Percentiles rank a stretch among this genome's conserved stretches.
phyloP scores from a whole-genome alignment of 768 basidiomycete genomes.

The Lentinula guzmanii region DNA sequence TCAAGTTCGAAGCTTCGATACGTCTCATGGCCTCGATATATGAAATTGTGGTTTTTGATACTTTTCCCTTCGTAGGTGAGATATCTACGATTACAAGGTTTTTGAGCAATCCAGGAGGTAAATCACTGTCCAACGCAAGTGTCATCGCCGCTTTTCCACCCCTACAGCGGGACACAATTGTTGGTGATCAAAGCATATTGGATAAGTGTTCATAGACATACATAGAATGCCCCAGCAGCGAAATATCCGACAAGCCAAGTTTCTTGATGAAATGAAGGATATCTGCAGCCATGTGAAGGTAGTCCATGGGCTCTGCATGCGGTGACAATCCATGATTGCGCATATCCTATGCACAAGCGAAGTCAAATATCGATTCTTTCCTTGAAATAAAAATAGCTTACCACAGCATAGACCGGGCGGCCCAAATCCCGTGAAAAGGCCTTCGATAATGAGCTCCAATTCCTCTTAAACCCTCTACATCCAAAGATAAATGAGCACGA shows the following conservation, averaged over 20 bases:
- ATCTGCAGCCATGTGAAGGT: slow-evolving; percentile 75
- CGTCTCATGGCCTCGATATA: slow-evolving; percentile 53
- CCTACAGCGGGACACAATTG: slow-evolving; percentile 21
- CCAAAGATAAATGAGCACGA: neutral
- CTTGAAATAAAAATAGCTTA: slow-evolving; percentile 19
- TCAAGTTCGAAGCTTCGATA: neutral
- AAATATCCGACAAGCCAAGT: slow-evolving; percentile 51
- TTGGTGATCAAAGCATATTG: neutral
- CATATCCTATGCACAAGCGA: slow-evolving; percentile 51
- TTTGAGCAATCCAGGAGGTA: slow-evolving; percentile 23
- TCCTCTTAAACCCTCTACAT: slow-evolving; percentile 78
- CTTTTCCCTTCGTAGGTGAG: slow-evolving; percentile 43
- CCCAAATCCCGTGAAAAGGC: slow-evolving; percentile 60
- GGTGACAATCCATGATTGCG: slow-evolving; percentile 86
- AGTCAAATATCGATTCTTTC: neutral
- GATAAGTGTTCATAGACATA: slow-evolving; percentile 26
- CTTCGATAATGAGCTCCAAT: slow-evolving; percentile 81
- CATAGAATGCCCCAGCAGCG: slow-evolving; percentile 90
- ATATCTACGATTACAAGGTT: slow-evolving; percentile 64
- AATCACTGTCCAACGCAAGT: slow-evolving; percentile 34
- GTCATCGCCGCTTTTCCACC: slow-evolving; percentile 66
- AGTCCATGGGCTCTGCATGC: slow-evolving; percentile 67
- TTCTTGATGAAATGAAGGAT: slow-evolving; percentile 59
- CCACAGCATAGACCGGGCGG: slow-evolving; percentile 74
- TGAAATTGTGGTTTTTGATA: slow-evolving; percentile 43